Evolutionary conservation across 306 rosid species (phyloP), one percentile per base, ranked within the genome.

Genomic region (Quercus bicolor): DNA sequence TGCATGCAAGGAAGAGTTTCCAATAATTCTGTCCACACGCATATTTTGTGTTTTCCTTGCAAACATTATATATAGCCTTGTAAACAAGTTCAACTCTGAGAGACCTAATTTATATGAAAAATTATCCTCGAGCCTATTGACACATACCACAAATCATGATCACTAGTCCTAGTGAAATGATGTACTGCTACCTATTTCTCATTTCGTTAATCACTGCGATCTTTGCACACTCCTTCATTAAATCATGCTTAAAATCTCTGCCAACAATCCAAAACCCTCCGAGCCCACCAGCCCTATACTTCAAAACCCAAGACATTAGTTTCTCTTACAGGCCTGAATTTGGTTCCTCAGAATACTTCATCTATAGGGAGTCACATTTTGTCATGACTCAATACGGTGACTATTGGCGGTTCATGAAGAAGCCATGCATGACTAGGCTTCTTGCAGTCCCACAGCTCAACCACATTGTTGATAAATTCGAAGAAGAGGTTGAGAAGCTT

Each of bases 351-450:
- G 88, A 92, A 2, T 53, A 81, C 77, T 80, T 68, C 78, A 66
- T 48, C 0, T 89, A 90, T 23, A 76, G 73, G 56, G 90, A 90
- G 1, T 90, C 91, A 6, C 62, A 56, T 28, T 88, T 92, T 53
- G 55, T 87, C 57, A 65, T 82, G 24, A 88, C 92, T 31, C 88
- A 87, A 1, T n/a, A n/a, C 53, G 91, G 93, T 11, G 81, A 86
- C 28, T 90, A 85, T 56, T 87, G 91, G 92, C 75, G 87, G 61
- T 92, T 90, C 92, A 84, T 92, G 85, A 91, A 88, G 85, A 91
- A 82, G 61, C 77, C 88, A 0, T 86, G 85, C 28, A 81, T 89
- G 57, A 88, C 89, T 31, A 75, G 75, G 53, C 87, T 91, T 1
- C 88, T 91, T n/a, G 87, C 91, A 0, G 59, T 64, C 14, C 82